Conservation (phyloP, 192 early-diverging fungal species). For the Entomortierella chlamydospora region DNA sequence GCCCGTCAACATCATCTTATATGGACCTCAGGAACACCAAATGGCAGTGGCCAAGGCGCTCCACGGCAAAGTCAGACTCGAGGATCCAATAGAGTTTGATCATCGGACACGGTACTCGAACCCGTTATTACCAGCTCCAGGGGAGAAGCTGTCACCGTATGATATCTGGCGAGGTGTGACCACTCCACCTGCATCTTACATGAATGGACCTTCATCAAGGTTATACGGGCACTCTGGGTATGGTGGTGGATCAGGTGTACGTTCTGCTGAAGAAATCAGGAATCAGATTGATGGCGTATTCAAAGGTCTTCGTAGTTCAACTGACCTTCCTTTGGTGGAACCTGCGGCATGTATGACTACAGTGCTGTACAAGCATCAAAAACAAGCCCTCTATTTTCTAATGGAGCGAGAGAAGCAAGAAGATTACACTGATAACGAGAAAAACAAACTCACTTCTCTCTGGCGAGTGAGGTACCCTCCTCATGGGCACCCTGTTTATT, state of each 20-base stretch:
- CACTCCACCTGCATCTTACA: slow-evolving; percentile 13
- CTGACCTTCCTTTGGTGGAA: slow-evolving; percentile 60
- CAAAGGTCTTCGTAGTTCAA: slow-evolving; percentile 62
- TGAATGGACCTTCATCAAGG: slow-evolving; percentile 15
- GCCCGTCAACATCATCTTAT: slow-evolving; percentile 54
- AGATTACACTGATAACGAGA: slow-evolving; percentile 62
- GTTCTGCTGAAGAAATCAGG: slow-evolving; percentile 51
- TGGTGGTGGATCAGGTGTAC: slow-evolving; percentile 16
- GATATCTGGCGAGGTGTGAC: slow-evolving; percentile 39
- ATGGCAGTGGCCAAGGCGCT: slow-evolving; percentile 32
- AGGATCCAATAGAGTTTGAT: slow-evolving; percentile 55
- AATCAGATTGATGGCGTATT: slow-evolving; percentile 71
- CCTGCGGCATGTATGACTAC: slow-evolving; percentile 63
- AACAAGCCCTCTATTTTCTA: slow-evolving; percentile 87
- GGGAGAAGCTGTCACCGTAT: slow-evolving; percentile 37
- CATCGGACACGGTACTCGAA: slow-evolving; percentile 51
- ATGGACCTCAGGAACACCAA: slow-evolving; percentile 44
- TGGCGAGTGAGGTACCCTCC: slow-evolving; percentile 55
- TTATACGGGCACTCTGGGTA: slow-evolving; percentile 32
- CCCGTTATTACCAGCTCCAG: slow-evolving; percentile 37
- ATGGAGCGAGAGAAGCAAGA: slow-evolving; percentile 75
- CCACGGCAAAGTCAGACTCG: slow-evolving; percentile 39
- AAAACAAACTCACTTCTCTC: slow-evolving; percentile 54
- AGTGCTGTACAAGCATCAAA: slow-evolving; percentile 79
- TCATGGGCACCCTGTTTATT: slow-evolving; percentile 51